A percentile compares a stretch with the other conserved stretches of the same genome.
These are phyloP conservation scores for Coffea humblotiana DNA, from an alignment of 305 asterid species.

Conservation along the genomic window DNA sequence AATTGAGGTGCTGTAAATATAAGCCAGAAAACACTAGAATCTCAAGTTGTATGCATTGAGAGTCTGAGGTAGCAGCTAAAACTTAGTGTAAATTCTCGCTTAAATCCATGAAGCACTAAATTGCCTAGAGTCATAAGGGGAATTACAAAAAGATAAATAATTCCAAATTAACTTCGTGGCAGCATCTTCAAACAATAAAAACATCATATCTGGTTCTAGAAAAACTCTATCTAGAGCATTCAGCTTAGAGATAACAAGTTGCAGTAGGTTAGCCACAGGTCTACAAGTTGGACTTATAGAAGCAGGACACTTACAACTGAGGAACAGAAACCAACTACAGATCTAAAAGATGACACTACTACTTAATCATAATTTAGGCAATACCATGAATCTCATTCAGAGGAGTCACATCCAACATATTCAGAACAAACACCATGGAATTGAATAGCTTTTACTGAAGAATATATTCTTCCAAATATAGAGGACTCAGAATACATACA, in stretches of 20 bases:
- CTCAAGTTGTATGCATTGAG: too few relatives aligned
- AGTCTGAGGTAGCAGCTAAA: too few relatives aligned
- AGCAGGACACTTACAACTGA: too few relatives aligned
- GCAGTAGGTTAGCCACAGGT: neutral
- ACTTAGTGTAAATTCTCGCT: too few relatives aligned
- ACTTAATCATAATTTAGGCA: neutral
- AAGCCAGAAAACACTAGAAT: too few relatives aligned
- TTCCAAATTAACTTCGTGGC: neutral
- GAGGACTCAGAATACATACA: conserved; percentile 12
- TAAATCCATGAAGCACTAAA: too few relatives aligned
- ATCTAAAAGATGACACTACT: neutral
- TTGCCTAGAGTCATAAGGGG: too few relatives aligned
- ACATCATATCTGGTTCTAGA: neutral
- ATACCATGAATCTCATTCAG: neutral
- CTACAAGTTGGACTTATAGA: neutral
- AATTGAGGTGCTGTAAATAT: too few relatives aligned
- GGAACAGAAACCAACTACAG: neutral
- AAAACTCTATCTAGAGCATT: neutral
- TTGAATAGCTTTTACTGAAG: neutral
- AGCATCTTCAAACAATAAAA: neutral
- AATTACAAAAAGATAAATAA: too few relatives aligned
- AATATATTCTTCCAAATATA: neutral
- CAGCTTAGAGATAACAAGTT: neutral
- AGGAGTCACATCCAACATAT: neutral
- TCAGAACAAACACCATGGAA: neutral